Percentiles rank a stretch among this genome's conserved stretches.
phyloP scores from a whole-genome alignment of 2,329 filamentous ascomycete genomes.

The Dothiorella sarmentorum region DNA sequence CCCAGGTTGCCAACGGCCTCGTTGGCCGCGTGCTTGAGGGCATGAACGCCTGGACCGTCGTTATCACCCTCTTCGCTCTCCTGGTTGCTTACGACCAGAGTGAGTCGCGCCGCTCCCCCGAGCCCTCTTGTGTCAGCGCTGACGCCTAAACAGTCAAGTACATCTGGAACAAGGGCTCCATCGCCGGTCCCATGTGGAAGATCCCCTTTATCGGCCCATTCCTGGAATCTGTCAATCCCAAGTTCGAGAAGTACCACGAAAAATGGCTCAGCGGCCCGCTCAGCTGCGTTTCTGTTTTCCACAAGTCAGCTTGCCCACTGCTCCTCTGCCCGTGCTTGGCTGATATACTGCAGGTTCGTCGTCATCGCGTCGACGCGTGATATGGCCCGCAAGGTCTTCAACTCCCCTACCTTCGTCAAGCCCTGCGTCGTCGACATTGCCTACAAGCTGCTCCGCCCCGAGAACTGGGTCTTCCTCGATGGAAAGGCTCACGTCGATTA shows the following conservation, averaged over 20 bases:
- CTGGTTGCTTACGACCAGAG: slow-evolving; percentile 86
- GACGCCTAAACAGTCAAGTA: slow-evolving; percentile 42
- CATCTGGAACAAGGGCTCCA: slow-evolving; percentile 45
- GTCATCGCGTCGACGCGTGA: slow-evolving; percentile 94
- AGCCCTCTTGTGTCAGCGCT: slow-evolving; percentile 17
- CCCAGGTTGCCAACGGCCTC: slow-evolving; percentile 30
- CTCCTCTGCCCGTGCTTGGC: not conserved
- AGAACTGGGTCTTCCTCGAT: slow-evolving; percentile 97
- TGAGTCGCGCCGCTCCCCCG: slow-evolving; percentile 50
- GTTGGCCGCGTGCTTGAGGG: slow-evolving; percentile 31
- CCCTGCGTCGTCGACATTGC: slow-evolving; percentile 94
- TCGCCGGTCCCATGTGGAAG: slow-evolving; percentile 47
- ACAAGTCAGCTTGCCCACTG: slow-evolving; percentile 65
- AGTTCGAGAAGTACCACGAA: slow-evolving; percentile 83
- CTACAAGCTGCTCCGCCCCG: slow-evolving; percentile 83
- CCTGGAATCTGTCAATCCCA: slow-evolving; percentile 84
- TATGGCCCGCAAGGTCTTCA: slow-evolving; percentile 95
- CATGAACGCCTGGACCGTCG: slow-evolving; percentile 49
- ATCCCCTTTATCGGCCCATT: slow-evolving; percentile 76
- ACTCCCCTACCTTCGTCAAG: slow-evolving; percentile 87
- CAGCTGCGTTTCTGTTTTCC: slow-evolving; percentile 97
- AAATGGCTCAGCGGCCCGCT: slow-evolving; percentile 91
- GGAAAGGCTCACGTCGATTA: slow-evolving; percentile 94
- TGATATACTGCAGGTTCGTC: slow-evolving; percentile 67
- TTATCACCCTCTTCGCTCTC: slow-evolving; percentile 66